A percentile compares a stretch with the other conserved stretches of the same genome.
phyloP scores from a whole-genome alignment of 1,284 basidiomycete genomes.

The Sporisorium graminicola region DNA sequence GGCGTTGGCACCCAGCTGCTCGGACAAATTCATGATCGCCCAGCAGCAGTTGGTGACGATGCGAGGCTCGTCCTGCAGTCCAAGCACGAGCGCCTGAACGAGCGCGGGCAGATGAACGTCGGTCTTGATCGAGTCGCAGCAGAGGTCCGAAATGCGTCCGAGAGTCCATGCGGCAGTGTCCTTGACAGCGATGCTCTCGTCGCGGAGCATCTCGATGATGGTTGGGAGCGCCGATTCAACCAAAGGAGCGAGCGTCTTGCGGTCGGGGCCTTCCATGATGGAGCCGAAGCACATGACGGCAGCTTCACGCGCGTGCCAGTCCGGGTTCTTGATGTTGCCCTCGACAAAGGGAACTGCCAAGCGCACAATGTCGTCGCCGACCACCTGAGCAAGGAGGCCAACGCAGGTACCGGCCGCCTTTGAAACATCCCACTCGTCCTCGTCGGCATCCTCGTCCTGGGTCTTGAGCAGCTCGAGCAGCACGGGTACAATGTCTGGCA shows the following conservation, averaged over 20 bases:
- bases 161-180: constrained; percentile 99
- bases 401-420: constrained; percentile 98
- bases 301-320: constrained; percentile 96
- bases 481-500: constrained; percentile 94
- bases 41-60: constrained; percentile 96
- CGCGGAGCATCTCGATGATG: constrained; percentile 94
- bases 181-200: constrained; percentile 87
- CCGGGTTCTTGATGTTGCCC: constrained; percentile 85
- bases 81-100: constrained; percentile 84
- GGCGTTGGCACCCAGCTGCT: constrained; percentile 61
- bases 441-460: constrained; percentile 96
- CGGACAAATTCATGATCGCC: constrained; percentile 88
- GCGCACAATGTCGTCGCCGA: constrained; percentile 89
- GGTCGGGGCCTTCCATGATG: constrained; percentile 95
- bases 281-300: constrained; percentile 98
- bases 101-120: constrained; percentile 88
- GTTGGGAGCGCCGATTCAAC: constrained; percentile 94
- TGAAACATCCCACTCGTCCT: constrained; percentile 98
- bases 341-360: constrained; percentile 98
- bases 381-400: constrained; percentile 87
- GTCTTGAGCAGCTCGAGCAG: constrained; percentile 87
- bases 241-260: constrained; percentile 85
- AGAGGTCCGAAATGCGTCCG: constrained; percentile 91
- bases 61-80: constrained; percentile 84
- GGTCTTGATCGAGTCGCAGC: constrained; percentile 87